Percentiles rank a stretch among this genome's conserved stretches.
These are phyloP conservation scores for Metschnikowia orientalis DNA, from an alignment of 805 yeast species.

Conservation along the genomic window DNA sequence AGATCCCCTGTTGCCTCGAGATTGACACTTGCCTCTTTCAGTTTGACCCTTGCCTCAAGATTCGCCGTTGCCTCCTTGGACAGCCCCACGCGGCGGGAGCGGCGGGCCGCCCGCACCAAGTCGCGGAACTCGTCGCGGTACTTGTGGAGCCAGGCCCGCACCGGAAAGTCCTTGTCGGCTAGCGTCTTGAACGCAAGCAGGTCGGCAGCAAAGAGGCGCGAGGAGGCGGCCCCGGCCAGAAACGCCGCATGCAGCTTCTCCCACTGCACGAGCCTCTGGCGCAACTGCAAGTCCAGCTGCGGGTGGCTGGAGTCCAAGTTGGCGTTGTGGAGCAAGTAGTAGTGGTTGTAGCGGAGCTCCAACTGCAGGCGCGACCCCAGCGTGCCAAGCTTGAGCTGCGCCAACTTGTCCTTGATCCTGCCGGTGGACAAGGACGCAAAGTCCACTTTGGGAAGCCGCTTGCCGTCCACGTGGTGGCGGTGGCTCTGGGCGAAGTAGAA, in stretches of 20 bases:
- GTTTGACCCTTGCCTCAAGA: too few species aligned
- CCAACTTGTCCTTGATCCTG: slow-evolving; percentile 58
- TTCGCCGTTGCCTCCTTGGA: too few species aligned
- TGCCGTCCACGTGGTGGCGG: slow-evolving; percentile 24
- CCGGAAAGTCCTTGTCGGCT: slow-evolving; percentile 45
- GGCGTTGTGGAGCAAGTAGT: slow-evolving; percentile 72
- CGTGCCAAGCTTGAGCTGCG: slow-evolving; percentile 51
- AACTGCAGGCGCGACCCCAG: slow-evolving; percentile 60
- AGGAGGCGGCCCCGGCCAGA: slow-evolving; percentile 8
- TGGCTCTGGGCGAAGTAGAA: slow-evolving; percentile 31
- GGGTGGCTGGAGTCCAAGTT: slow-evolving; percentile 73
- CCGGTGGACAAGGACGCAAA: slow-evolving; percentile 54
- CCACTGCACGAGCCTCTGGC: slow-evolving; percentile 61
- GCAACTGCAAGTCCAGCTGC: slow-evolving; percentile 48
- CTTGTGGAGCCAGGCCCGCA: slow-evolving; percentile 39
- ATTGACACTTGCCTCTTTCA: too few species aligned
- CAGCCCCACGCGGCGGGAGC: slow-evolving; percentile 6
- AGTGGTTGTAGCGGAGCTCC: slow-evolving; percentile 72
- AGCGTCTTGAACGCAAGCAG: slow-evolving; percentile 27
- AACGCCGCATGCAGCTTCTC: slow-evolving; percentile 45
- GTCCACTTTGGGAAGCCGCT: slow-evolving; percentile 60
- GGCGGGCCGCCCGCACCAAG: slow-evolving; percentile 34
- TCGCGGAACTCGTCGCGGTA: slow-evolving; percentile 38
- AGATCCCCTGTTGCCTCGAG: too few species aligned
- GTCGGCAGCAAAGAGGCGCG: slow-evolving; percentile 21